Evolutionary conservation across 2,329 filamentous ascomycete species (phyloP).

Genomic region (Gaeumannomyces tritici): DNA sequence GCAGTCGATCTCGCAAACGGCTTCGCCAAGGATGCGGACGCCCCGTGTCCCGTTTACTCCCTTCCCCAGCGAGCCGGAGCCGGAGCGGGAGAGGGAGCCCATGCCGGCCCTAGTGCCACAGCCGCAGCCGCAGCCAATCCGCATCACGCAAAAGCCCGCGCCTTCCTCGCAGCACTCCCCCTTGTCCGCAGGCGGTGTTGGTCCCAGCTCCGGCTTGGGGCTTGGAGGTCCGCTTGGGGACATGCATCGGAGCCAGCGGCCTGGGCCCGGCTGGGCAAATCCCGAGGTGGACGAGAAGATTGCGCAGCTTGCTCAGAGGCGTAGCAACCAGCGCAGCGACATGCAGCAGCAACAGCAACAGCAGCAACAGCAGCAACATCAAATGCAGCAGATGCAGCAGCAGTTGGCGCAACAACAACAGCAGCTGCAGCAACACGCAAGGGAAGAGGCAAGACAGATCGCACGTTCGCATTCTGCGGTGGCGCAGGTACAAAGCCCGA

Average conservation of each 20-base stretch:
- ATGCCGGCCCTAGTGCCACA: background rate
- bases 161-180: conserved; percentile 10
- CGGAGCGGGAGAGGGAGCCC: conserved; percentile 3
- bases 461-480: conserved; percentile 3
- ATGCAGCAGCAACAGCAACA: background rate
- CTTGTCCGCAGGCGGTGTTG: background rate
- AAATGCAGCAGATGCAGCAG: conserved; percentile 12
- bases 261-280: conserved; percentile 10
- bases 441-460: conserved; percentile 2
- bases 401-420: conserved; percentile 18
- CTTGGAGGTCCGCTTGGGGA: background rate
- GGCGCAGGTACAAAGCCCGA: too few relatives aligned
- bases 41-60: background rate
- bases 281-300: background rate
- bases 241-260: background rate
- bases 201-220: background rate
- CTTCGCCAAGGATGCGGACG: background rate
- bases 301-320: background rate
- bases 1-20: background rate
- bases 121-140: conserved; percentile 24
- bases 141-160: conserved; percentile 29
- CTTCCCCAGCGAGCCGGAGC: conserved; percentile 3
- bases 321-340: background rate
- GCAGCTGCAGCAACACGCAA: conserved; percentile 20
- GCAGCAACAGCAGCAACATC: background rate